Conservation (phyloP, 2,329 filamentous ascomycete genomes). For the Cladophialophora carrionii region DNA sequence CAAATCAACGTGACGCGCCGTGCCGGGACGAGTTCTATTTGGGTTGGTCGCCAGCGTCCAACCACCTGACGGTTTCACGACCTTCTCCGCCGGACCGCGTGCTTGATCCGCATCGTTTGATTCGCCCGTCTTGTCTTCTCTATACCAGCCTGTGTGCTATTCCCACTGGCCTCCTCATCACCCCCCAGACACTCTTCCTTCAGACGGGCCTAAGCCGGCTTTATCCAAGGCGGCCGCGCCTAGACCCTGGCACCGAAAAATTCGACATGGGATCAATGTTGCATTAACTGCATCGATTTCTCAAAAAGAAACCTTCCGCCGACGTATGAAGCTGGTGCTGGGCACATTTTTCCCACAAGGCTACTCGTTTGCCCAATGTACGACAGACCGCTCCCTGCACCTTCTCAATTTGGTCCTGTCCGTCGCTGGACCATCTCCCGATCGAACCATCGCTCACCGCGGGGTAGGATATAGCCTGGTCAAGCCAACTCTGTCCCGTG, state of each 20-base stretch:
- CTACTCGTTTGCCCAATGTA: constrained; percentile 24
- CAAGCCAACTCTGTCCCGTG: constrained; percentile 10
- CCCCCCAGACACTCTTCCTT: constrained; percentile 10
- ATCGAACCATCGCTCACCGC: neutral
- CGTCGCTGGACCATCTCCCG: constrained; percentile 15
- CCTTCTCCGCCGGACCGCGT: constrained; percentile 29
- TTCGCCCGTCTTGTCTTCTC: constrained; percentile 22
- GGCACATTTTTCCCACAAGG: constrained; percentile 17
- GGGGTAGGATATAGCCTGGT: constrained; percentile 20
- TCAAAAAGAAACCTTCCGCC: neutral
- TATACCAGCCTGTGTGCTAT: constrained; percentile 23
- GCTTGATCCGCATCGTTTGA: constrained; percentile 26
- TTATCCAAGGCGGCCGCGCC: constrained; percentile 6
- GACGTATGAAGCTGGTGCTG: constrained; percentile 10
- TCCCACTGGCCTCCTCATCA: constrained; percentile 10
- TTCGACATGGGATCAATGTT: constrained; percentile 25
- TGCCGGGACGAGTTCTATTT: neutral
- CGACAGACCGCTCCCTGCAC: constrained; percentile 14
- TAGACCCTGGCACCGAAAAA: constrained; percentile 28
- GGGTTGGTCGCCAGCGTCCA: neutral
- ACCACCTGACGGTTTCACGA: constrained; percentile 14
- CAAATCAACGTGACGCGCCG: neutral
- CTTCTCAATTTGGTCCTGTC: constrained; percentile 16
- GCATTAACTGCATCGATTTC: constrained; percentile 21
- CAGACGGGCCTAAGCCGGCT: constrained; percentile 9